Conservation (phyloP, 73 alveolate genomes). For the Paramecium bursaria region DNA sequence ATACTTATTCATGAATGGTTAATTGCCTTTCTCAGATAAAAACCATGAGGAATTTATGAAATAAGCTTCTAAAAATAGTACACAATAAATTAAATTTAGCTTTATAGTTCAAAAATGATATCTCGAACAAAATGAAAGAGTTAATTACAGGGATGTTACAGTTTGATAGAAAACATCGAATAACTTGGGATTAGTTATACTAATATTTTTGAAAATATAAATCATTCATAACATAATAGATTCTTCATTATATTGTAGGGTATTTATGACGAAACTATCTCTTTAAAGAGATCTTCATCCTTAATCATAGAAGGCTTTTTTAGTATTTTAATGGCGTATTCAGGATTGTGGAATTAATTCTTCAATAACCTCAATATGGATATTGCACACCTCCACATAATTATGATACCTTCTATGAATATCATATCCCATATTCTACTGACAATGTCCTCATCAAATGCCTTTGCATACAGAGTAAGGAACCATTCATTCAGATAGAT, state of each 20-base stretch:
- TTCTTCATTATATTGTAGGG: too few relatives aligned
- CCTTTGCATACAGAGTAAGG: constrained; percentile 10
- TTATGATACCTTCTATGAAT: constrained; percentile 11
- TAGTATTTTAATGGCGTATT: background rate
- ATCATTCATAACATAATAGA: too few relatives aligned
- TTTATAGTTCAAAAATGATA: background rate
- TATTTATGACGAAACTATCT: too few relatives aligned
- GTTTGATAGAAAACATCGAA: background rate
- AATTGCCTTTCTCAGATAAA: constrained; percentile 45
- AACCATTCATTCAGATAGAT: constrained; percentile 32
- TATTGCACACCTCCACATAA: constrained; percentile 44
- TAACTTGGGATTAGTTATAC: constrained; percentile 5
- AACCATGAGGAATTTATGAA: constrained; percentile 11
- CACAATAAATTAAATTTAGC: background rate
- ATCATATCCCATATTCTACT: constrained; percentile 50
- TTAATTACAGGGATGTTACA: background rate
- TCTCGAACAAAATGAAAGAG: background rate
- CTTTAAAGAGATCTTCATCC: constrained; percentile 19
- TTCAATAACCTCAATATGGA: background rate
- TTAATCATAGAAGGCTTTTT: constrained; percentile 17
- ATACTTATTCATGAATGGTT: constrained; percentile 12
- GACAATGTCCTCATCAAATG: constrained; percentile 25
- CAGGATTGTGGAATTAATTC: background rate
- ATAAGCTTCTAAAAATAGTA: constrained; percentile 19
- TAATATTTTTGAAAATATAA: background rate